phyloP scores from a whole-genome alignment of 345 rosid species.

The Jatropha curcas region DNA sequence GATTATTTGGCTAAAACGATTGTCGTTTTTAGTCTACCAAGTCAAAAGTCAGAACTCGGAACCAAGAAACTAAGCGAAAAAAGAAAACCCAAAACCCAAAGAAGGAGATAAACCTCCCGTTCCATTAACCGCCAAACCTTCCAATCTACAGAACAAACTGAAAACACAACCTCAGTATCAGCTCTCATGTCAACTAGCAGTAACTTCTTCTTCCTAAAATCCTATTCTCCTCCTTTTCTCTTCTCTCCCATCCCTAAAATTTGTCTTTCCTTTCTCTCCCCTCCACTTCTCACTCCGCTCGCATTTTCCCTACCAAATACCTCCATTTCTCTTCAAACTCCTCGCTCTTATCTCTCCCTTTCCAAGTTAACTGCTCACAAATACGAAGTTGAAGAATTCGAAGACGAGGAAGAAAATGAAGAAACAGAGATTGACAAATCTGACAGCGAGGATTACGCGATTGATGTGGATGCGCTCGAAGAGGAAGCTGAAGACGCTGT shows the following conservation, averaged over 20 bases:
- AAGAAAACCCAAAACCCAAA: no score
- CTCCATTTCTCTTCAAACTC: conserved; percentile 21
- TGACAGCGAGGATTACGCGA: conserved; percentile 23
- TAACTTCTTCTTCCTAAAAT: conserved; percentile 14
- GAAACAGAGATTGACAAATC: conserved; percentile 17
- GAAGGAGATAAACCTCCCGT: conserved; percentile 22
- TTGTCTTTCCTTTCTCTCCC: conserved; percentile 12
- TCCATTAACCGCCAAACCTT: conserved; percentile 1
- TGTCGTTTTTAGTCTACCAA: no score
- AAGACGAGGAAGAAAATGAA: conserved; percentile 16
- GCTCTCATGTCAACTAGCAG: conserved; percentile 3
- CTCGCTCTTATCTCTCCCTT: conserved; percentile 22
- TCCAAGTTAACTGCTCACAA: conserved; percentile 25
- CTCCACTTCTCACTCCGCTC: conserved; percentile 13
- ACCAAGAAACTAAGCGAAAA: background rate
- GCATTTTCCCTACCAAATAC: conserved; percentile 9
- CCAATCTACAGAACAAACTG: background rate
- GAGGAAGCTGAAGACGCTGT: conserved; percentile 69
- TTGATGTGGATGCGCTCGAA: conserved; percentile 67
- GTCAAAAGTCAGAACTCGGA: no score
- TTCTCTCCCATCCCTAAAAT: conserved; percentile 9
- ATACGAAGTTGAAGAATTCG: conserved; percentile 28
- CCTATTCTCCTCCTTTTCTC: background rate
- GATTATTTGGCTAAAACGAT: no score
- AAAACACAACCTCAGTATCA: background rate